Percentiles rank a stretch among this genome's conserved stretches.
Conservation (phyloP, 495 filamentous ascomycete species). For the Tuber magnatum region DNA sequence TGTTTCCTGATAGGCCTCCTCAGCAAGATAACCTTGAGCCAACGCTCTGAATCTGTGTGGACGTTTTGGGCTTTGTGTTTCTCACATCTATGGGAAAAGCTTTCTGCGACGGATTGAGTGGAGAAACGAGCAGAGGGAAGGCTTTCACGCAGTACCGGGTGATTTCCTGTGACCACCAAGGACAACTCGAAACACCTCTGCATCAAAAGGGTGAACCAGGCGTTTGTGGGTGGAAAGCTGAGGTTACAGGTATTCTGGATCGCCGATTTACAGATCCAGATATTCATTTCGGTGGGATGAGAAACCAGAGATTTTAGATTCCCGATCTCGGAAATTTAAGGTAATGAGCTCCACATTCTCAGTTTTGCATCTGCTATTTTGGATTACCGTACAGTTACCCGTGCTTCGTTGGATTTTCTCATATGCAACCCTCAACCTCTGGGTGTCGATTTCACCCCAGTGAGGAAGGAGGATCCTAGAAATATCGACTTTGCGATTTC, state of each 20-base stretch:
- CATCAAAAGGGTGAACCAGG: background rate
- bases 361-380: background rate
- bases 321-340: background rate
- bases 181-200: background rate
- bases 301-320: background rate
- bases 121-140: background rate
- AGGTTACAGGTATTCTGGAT: background rate
- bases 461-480: background rate
- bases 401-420: background rate
- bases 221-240: background rate
- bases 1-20: background rate
- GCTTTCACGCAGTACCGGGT: background rate
- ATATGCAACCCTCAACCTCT: background rate
- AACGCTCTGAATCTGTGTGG: background rate
- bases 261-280: background rate
- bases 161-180: background rate
- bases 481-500: too few relatives aligned
- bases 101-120: background rate
- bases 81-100: background rate
- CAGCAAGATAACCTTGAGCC: background rate
- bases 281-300: background rate
- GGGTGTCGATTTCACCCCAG: background rate
- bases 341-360: background rate
- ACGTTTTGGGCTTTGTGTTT: background rate
- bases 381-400: background rate